Evolutionary conservation across 1,139 yeast species (phyloP).

Genomic region (Suhomyces yuchorum): DNA sequence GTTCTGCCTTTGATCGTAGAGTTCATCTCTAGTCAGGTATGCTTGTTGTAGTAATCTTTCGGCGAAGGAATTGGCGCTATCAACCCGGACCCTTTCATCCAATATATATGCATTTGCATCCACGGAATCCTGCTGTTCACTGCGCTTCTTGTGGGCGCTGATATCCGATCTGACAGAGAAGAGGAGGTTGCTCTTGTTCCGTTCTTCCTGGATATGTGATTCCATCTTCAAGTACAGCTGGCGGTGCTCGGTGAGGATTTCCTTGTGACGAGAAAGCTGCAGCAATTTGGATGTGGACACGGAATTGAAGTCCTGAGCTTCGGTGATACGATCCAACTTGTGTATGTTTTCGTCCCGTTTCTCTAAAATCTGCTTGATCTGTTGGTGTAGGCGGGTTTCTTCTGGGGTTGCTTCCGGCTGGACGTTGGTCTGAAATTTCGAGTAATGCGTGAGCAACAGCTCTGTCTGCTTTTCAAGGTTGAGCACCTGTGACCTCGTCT

Average conservation of each 20-base stretch:
- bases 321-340: slow-evolving; percentile 48
- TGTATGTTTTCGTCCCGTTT: slow-evolving; percentile 36
- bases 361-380: slow-evolving; percentile 44
- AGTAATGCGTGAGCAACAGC: slow-evolving; percentile 36
- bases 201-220: slow-evolving; percentile 65
- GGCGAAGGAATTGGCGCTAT: slow-evolving; percentile 71
- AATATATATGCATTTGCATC: slow-evolving; percentile 66
- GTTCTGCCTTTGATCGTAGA: slow-evolving; percentile 67
- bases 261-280: slow-evolving; percentile 82
- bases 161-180: slow-evolving; percentile 80
- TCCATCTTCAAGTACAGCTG: slow-evolving; percentile 62
- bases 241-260: slow-evolving; percentile 70
- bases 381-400: slow-evolving; percentile 61
- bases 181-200: slow-evolving; percentile 72
- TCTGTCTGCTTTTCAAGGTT: slow-evolving; percentile 48
- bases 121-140: slow-evolving; percentile 35
- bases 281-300: slow-evolving; percentile 70
- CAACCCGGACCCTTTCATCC: slow-evolving; percentile 75
- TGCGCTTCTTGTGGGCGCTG: slow-evolving; percentile 53
- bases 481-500: slow-evolving; percentile 42
- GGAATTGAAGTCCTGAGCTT: slow-evolving; percentile 53
- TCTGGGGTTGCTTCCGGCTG: slow-evolving; percentile 52
- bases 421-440: slow-evolving; percentile 32
- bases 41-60: slow-evolving; percentile 83
- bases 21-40: slow-evolving; percentile 84